Evolutionary conservation across 192 early-diverging fungal genomes (phyloP).

Genomic region (Podila horticola): DNA sequence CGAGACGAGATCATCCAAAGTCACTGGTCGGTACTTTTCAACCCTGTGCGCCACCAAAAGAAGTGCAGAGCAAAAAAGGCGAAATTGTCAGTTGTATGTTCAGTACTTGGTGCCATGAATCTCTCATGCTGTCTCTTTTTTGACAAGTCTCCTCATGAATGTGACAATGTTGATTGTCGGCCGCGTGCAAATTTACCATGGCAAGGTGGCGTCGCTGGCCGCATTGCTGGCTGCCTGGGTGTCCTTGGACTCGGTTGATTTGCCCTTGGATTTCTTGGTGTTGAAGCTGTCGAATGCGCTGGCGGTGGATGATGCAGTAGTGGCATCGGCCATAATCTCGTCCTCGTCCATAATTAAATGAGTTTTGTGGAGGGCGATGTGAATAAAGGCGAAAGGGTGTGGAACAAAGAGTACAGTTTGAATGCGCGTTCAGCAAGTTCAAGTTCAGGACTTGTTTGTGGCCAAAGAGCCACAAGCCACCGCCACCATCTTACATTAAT

Average conservation of each 20-base stretch:
- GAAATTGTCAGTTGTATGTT: background rate
- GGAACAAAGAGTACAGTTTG: background rate
- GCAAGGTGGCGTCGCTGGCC: slow-evolving; percentile 35
- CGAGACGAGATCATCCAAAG: slow-evolving; percentile 94
- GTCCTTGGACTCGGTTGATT: slow-evolving; percentile 11
- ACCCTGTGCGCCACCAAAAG: slow-evolving; percentile 69
- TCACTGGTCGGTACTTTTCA: slow-evolving; percentile 93
- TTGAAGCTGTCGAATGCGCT: slow-evolving; percentile 24
- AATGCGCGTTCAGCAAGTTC: background rate
- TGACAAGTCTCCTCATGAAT: background rate
- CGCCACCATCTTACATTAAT: slow-evolving; percentile 4
- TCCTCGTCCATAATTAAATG: slow-evolving; percentile 41
- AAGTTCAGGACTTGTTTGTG: background rate
- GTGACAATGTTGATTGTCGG: background rate
- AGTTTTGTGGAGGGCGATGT: too few relatives aligned
- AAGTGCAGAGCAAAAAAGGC: background rate
- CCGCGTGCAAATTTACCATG: slow-evolving; percentile 27
- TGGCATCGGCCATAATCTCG: slow-evolving; percentile 41
- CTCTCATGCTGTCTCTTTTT: background rate
- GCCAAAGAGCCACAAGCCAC: slow-evolving; percentile 9
- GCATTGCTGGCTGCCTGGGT: background rate
- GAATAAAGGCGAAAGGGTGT: background rate
- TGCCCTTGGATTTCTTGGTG: slow-evolving; percentile 32
- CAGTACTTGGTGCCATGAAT: background rate
- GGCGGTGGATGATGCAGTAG: background rate